Evolutionary conservation across 1,284 basidiomycete genomes (phyloP), one percentile per base, ranked within the genome.

Genomic region (Ustilago curta): DNA sequence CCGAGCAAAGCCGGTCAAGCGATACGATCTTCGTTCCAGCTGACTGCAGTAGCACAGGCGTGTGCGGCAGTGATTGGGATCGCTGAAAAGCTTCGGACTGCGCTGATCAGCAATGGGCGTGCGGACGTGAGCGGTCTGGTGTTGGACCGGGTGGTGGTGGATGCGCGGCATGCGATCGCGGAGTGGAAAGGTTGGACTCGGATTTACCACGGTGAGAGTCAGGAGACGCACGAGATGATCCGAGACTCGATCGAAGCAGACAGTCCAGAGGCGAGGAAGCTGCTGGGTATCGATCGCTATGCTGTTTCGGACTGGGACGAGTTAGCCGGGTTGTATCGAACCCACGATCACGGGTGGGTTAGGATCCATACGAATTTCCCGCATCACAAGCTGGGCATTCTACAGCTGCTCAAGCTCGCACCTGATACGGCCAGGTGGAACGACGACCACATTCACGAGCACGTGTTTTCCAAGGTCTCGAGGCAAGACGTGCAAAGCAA

Each of bases 331-430:
- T 51, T 71, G 0, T 71, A 71, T 29, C 51, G 44, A 7, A 64
- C 67, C 12, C 0, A 12, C 11, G 5, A 47, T 59, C 1, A 19
- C 43, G 1, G 59, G 45, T 8, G 66, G 25, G 63, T 71, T 6
- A 47, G 69, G 19, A 62, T 71, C 23, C 69, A 71, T 27, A 71
- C 63, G 51, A 71, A 66, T 52, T 71, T 71, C 44, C 69, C 69
- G 8, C 69, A 71, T 43, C 69, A 71, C 56, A 71, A 71, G 21
- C 40, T 71, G n/a, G 69, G 69, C 23, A 45, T 71, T 6, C 51
- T 71, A 4, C 59, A 71, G 32, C 47, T 66, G n/a, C 63, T 71
- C 4, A 8, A 19, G 0, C 59, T 71, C 7, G 63, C 52, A 0
- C 59, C 62, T 0, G 8, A 21, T 0, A 32, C 19, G 12, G 29